phyloP scores from a whole-genome alignment of 495 filamentous ascomycete genomes.

The Neurospora tetraspora region DNA sequence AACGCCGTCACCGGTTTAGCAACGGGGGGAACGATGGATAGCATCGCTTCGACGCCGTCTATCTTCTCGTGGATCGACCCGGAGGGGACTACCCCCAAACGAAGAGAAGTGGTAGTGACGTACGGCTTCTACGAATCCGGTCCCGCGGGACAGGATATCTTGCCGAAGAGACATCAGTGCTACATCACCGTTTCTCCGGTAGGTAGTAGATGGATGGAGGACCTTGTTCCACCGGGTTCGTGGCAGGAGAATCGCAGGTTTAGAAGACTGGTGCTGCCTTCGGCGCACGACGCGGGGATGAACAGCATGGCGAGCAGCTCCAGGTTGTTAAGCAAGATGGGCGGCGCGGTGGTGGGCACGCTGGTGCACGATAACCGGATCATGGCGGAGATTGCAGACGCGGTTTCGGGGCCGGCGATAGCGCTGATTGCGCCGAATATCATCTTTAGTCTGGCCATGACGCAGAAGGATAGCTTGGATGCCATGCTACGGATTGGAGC shows the following conservation, averaged over 20 bases:
- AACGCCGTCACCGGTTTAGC: constrained; percentile 40
- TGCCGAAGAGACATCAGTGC: constrained; percentile 41
- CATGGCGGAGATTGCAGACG: constrained; percentile 21
- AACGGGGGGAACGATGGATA: constrained; percentile 36
- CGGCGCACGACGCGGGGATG: constrained; percentile 44
- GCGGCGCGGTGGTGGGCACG: constrained; percentile 29
- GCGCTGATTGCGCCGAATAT: constrained; percentile 38
- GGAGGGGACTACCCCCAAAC: neutral
- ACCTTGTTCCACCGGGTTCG: constrained; percentile 33
- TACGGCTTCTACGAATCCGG: constrained; percentile 47
- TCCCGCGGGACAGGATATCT: constrained; percentile 24
- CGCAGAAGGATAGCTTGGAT: constrained; percentile 41
- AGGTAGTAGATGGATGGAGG: constrained; percentile 36
- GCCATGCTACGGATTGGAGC: constrained; percentile 39
- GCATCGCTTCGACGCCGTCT: constrained; percentile 33
- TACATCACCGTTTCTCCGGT: constrained; percentile 40
- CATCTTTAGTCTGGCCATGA: constrained; percentile 41
- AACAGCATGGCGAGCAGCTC: constrained; percentile 40
- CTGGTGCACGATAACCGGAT: constrained; percentile 21
- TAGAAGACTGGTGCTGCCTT: constrained; percentile 35
- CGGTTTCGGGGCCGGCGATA: constrained; percentile 26
- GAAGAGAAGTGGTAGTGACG: constrained; percentile 22
- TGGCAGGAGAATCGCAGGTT: constrained; percentile 33
- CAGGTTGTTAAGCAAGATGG: constrained; percentile 27
- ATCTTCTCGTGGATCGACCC: constrained; percentile 24